Evolutionary conservation across 331 rosid genomes (phyloP).

Genomic region (Arachis monticola): DNA sequence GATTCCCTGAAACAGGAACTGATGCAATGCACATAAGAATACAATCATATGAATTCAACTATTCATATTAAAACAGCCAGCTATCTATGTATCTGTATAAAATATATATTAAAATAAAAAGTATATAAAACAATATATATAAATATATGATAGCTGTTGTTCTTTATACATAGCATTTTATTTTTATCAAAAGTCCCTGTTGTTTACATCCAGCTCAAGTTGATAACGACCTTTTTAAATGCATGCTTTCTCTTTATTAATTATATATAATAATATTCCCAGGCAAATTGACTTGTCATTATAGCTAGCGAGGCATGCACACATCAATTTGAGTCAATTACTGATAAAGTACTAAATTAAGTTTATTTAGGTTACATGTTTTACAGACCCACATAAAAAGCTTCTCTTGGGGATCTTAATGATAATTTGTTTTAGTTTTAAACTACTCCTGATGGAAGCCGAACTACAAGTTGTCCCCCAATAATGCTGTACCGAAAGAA

Average conservation of each 20-base stretch:
- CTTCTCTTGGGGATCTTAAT: slow-evolving; percentile 23
- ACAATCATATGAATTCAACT: too few species aligned
- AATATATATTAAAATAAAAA: too few species aligned
- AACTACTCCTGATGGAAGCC: slow-evolving; percentile 82
- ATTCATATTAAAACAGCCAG: too few species aligned
- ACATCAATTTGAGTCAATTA: slow-evolving; percentile 2
- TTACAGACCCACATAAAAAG: slow-evolving; percentile 32
- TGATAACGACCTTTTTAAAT: not conserved
- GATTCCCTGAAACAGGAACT: not conserved
- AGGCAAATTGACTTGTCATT: not conserved
- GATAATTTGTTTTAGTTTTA: slow-evolving; percentile 26
- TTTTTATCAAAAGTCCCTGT: too few species aligned
- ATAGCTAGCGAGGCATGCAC: not conserved
- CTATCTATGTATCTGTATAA: too few species aligned
- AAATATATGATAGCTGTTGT: too few species aligned
- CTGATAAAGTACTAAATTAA: slow-evolving; percentile 13
- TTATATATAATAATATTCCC: not conserved
- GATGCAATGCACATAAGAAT: too few species aligned
- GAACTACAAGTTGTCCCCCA: slow-evolving; percentile 78
- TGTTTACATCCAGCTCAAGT: not conserved
- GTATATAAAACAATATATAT: too few species aligned
- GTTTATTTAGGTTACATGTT: slow-evolving; percentile 30
- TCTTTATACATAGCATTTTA: too few species aligned
- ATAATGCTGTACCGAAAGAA: slow-evolving; percentile 56
- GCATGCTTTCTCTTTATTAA: not conserved